These are phyloP conservation scores for Castanea sativa DNA, from an alignment of 306 rosid genomes.

Conservation along the genomic window DNA sequence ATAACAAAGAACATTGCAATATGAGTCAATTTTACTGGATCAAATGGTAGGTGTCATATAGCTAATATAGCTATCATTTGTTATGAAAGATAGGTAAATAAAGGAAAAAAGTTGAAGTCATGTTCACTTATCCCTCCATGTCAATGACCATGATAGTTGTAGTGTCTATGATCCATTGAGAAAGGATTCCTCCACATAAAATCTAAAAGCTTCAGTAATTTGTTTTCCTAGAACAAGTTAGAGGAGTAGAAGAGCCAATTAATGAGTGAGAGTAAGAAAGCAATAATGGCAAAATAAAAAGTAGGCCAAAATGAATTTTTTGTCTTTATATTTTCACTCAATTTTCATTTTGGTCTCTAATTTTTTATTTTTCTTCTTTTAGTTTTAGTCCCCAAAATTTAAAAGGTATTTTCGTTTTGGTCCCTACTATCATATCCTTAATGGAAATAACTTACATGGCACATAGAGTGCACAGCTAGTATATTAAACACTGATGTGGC, in stretches of 20 bases:
- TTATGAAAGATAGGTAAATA: background rate
- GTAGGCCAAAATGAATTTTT: too few species aligned
- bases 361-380: too few species aligned
- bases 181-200: conserved; percentile 80
- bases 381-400: too few species aligned
- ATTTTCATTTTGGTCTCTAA: too few species aligned
- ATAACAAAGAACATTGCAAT: too few species aligned
- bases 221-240: conserved; percentile 49
- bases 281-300: background rate
- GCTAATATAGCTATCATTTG: background rate
- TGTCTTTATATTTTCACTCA: too few species aligned
- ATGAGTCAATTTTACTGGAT: too few species aligned
- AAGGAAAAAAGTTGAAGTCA: background rate
- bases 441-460: too few species aligned
- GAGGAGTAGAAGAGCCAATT: background rate
- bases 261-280: background rate
- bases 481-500: too few species aligned
- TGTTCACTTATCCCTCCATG: conserved; percentile 51
- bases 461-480: too few species aligned
- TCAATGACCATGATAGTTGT: conserved; percentile 74
- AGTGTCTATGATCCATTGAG: conserved; percentile 84
- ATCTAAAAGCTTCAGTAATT: conserved; percentile 61
- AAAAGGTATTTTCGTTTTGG: too few species aligned
- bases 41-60: background rate
- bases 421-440: too few species aligned